These are phyloP conservation scores for Penicillium diatomitis DNA, from an alignment of 495 filamentous ascomycete genomes.

Conservation along the genomic window DNA sequence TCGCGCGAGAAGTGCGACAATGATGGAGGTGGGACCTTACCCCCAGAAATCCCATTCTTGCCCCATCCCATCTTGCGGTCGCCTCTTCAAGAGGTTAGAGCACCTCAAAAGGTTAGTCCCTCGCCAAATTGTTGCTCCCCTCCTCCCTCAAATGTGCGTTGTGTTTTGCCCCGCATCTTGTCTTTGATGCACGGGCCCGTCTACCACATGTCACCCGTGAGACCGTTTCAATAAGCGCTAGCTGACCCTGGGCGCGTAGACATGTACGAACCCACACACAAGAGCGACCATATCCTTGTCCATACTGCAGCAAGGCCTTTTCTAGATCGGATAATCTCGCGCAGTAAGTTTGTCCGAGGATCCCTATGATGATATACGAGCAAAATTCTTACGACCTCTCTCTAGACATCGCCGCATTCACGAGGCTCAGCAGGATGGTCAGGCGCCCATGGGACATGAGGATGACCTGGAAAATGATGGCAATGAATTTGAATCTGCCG, in stretches of 20 bases:
- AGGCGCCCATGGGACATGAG: conserved; percentile 48
- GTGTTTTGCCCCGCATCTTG: conserved; percentile 7
- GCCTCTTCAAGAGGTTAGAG: conserved; percentile 97
- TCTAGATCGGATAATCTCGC: conserved; percentile 97
- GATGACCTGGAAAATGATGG: conserved; percentile 70
- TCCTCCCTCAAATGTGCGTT: conserved; percentile 16
- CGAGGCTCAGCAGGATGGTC: conserved; percentile 67
- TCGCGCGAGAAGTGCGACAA: conserved; percentile 86
- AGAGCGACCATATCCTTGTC: conserved; percentile 95
- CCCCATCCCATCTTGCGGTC: conserved; percentile 95
- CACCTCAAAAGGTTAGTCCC: conserved; percentile 89
- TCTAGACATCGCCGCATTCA: conserved; percentile 89
- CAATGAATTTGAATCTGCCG: conserved; percentile 65
- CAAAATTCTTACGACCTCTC: conserved; percentile 4
- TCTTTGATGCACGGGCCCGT: neutral
- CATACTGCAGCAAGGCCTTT: conserved; percentile 96
- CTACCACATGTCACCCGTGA: conserved; percentile 12
- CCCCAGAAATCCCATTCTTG: conserved; percentile 96
- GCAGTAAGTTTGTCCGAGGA: conserved; percentile 54
- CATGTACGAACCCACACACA: conserved; percentile 99
- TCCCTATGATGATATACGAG: neutral
- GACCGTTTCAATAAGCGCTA: conserved; percentile 48
- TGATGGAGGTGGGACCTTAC: conserved; percentile 94
- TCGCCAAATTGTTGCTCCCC: too few species aligned
- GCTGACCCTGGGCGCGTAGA: conserved; percentile 51